Conservation (phyloP, 1,139 yeast genomes). For the Debaryomycetaceae sp. region DNA sequence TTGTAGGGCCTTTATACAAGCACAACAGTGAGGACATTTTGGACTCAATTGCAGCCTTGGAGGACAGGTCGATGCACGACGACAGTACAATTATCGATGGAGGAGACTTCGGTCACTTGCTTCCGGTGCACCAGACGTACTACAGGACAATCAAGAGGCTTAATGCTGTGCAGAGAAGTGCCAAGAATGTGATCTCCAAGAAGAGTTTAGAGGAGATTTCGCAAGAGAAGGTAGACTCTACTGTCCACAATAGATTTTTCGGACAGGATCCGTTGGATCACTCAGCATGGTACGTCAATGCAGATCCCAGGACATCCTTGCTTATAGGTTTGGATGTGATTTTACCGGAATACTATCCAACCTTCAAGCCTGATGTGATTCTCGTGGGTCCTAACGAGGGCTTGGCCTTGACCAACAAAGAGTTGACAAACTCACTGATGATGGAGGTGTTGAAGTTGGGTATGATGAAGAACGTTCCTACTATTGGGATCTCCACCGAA, state of each 20-base stretch:
- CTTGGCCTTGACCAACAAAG: constrained; percentile 12
- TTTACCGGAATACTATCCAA: constrained; percentile 27
- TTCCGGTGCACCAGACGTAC: constrained; percentile 30
- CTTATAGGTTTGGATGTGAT: constrained; percentile 32
- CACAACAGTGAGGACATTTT: not conserved
- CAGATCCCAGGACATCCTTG: constrained; percentile 28
- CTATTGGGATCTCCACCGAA: constrained; percentile 24
- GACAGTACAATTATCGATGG: constrained; percentile 16
- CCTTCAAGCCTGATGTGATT: constrained; percentile 34
- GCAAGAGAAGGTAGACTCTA: not conserved
- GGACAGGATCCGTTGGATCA: constrained; percentile 36
- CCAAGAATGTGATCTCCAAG: constrained; percentile 17
- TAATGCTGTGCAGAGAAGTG: constrained; percentile 15
- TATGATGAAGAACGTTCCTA: constrained; percentile 24
- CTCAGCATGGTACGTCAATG: constrained; percentile 40
- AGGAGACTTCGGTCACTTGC: constrained; percentile 36
- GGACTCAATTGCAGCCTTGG: constrained; percentile 2
- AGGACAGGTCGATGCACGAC: not conserved
- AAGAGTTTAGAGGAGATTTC: constrained; percentile 4
- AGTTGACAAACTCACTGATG: constrained; percentile 10
- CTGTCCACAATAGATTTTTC: constrained; percentile 13
- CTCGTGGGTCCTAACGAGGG: constrained; percentile 42
- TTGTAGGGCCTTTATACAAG: constrained; percentile 33
- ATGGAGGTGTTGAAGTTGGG: constrained; percentile 18
- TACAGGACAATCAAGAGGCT: constrained; percentile 18